Evolutionary conservation across 169 alveolate genomes (phyloP), one percentile per base, ranked within the genome.

Genomic region (Fabrea salina): DNA sequence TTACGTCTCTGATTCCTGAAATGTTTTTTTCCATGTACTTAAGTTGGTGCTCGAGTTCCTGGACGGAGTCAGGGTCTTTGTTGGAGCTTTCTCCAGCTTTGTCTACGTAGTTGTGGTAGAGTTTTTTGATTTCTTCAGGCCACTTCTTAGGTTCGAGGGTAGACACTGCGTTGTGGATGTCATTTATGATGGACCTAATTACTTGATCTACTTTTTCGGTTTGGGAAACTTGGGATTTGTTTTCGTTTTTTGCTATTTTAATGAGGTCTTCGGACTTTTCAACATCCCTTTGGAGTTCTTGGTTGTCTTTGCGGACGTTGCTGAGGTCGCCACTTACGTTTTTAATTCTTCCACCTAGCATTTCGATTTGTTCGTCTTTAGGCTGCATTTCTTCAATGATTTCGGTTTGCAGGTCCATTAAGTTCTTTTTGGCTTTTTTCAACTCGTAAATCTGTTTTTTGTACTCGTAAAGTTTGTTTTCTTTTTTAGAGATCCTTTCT

Each of bases 391-490:
- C 74, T 33, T 61, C 74, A 13, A 61, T 19, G 50, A 61, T 61
- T 61, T 61, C 74, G 8, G 13, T 16, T 35, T 61, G 32, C 25
- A 47, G 11, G 11, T 16, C 41, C 16, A 8, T 22, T 33, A 61
- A 32, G 19, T 16, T 11, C 32, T 61, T 61, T 3, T 61, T 61
- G 7, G 43, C 13, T 37, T 61, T 30, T 13, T 35, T 51, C 16
- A 61, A 37, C 32, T 88, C 94, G 79, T 86, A 87, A 27, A 92
- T 90, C 84, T 92, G 86, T 66, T 84, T 77, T 61, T 89, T 92
- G 50, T 89, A 87, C 77, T 89, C 89, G 54, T 85, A 86, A 5
- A 92, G 85, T 70, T 92, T 89, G 30, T 82, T 84, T 33, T 92
- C 93, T 76, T 89, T 84, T 54, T 87, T 87, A 79, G 82, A 81